phyloP scores from a whole-genome alignment of 225 moss, liverwort and hornwort species.

The Sphagnum contortum region DNA sequence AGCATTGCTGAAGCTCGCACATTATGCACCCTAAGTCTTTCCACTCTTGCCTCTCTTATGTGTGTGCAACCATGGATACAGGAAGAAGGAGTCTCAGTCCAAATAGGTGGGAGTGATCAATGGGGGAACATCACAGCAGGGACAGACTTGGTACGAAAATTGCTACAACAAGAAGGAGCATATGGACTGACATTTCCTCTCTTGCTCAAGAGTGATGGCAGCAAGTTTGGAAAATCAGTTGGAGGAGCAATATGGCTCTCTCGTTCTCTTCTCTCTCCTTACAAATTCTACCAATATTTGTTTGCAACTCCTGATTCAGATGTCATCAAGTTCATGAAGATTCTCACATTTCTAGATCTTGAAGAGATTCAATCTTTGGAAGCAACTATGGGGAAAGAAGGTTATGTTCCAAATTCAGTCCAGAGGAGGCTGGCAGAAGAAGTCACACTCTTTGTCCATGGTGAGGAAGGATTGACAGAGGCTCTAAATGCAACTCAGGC shows the following conservation, averaged over 20 bases:
- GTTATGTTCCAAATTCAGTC: conserved; percentile 53
- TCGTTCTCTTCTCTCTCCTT: conserved; percentile 63
- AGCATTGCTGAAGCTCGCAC: no score
- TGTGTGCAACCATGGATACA: conserved; percentile 3
- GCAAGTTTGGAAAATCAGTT: conserved; percentile 87
- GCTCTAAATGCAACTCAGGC: conserved; percentile 81
- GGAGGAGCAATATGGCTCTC: conserved; percentile 83
- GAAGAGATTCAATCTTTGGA: conserved; percentile 56
- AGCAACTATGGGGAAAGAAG: conserved; percentile 53
- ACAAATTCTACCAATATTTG: conserved; percentile 83
- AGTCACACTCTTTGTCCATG: conserved; percentile 94
- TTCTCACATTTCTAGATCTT: conserved; percentile 69
- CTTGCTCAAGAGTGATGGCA: conserved; percentile 82
- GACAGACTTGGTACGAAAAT: conserved; percentile 70
- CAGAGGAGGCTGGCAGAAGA: conserved; percentile 88
- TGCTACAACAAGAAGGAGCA: conserved; percentile 71
- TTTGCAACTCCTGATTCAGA: conserved; percentile 72
- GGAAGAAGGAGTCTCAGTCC: conserved; percentile 75
- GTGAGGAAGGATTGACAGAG: conserved; percentile 54
- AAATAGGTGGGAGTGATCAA: conserved; percentile 93
- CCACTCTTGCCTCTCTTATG: no score
- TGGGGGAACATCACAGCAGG: conserved; percentile 99
- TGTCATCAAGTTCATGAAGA: conserved; percentile 73
- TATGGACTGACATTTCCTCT: conserved; percentile 90
- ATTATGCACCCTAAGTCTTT: no score